Evolutionary conservation across 805 yeast genomes (phyloP).

Genomic region (Saccharomycopsis capsularis): DNA sequence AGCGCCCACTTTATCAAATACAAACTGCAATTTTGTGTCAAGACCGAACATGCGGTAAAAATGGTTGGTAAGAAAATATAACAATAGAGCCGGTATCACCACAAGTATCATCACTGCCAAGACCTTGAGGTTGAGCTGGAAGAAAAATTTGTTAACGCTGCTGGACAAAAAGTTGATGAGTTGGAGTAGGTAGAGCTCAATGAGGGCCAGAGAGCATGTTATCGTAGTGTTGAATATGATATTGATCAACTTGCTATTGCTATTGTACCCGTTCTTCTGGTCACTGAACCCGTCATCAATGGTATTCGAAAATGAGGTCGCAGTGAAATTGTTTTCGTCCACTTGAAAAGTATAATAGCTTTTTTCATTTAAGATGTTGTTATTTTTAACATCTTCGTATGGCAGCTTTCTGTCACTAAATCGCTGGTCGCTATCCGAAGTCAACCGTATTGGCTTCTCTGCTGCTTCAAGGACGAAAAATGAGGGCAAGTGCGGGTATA

Average conservation of each 20-base stretch:
- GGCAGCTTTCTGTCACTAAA: too few relatives aligned
- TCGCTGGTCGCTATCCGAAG: too few relatives aligned
- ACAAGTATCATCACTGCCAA: conserved; percentile 3
- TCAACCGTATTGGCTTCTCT: not conserved
- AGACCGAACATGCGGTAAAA: conserved; percentile 1
- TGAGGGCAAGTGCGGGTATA: conserved; percentile 5
- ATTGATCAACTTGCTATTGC: too few relatives aligned
- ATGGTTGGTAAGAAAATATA: conserved; percentile 10
- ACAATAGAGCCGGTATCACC: conserved; percentile 9
- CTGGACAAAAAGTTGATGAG: conserved; percentile 3
- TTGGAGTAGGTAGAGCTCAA: conserved; percentile 15
- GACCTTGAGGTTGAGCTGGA: conserved; percentile 4
- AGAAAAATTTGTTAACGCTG: conserved; percentile 6
- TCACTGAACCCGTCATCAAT: too few relatives aligned
- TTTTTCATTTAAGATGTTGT: too few relatives aligned
- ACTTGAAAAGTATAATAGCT: too few relatives aligned
- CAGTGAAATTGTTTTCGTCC: too few relatives aligned
- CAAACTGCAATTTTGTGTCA: not conserved
- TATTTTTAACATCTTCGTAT: too few relatives aligned
- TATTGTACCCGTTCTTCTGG: too few relatives aligned
- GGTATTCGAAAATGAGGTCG: too few relatives aligned
- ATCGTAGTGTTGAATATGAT: conserved; percentile 10
- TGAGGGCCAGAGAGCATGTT: conserved; percentile 3
- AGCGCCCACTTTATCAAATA: not conserved
- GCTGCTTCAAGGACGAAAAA: not conserved